Base-by-base conservation (phyloP, 1,284 basidiomycete genomes). In the Coniferiporia weirii region DNA sequence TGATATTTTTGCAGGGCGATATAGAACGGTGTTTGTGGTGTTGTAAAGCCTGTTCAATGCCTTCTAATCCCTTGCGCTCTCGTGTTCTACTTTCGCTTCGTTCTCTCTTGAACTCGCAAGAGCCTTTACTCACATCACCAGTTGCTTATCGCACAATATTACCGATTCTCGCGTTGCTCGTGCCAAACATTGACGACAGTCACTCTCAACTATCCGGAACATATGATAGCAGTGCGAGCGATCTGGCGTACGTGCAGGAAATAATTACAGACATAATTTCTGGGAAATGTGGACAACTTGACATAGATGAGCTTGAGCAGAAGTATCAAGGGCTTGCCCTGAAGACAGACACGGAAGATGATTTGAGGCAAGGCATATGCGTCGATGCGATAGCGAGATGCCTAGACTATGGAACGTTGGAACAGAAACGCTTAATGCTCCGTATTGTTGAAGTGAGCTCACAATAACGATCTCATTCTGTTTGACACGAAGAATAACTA, bases 21-120 rank as follows among this genome's bases (percentile, higher is more conserved):
- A 61, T 85, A 10, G 81, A 83, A 59, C 79, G 86, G 17, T 81
- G 78, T 63, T 63, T 85, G 32, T 89, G 86, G 86, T 88, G 85
- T 65, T 82, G 81, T 63, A 81, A 80, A 65, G 84, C 84, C 2
- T 80, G 77, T 0, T 69, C 74, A 4, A 71, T 74, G 12, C 66
- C 57, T 22, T 64, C 73, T 10, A 75, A 76, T 10, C 64, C 65
- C 8, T 70, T 77, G 56, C 76, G 82, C 22, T 73, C 75, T 34
- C 76, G 80, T 17, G 72, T 85, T 35, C 63, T 87, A 15, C 73
- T 73, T 15, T 70, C 72, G 9, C 71, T 88, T 10, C 78, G 76
- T 59, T 69, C 74, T n/a, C 66, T 84, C 17, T 67, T 78, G 76
- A 60, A 73, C 79, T 19, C 72, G 73, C 8, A 78, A 79, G 38